Evolutionary conservation across 2,329 filamentous ascomycete genomes (phyloP).

Genomic region (Tolypocladium tundrense): DNA sequence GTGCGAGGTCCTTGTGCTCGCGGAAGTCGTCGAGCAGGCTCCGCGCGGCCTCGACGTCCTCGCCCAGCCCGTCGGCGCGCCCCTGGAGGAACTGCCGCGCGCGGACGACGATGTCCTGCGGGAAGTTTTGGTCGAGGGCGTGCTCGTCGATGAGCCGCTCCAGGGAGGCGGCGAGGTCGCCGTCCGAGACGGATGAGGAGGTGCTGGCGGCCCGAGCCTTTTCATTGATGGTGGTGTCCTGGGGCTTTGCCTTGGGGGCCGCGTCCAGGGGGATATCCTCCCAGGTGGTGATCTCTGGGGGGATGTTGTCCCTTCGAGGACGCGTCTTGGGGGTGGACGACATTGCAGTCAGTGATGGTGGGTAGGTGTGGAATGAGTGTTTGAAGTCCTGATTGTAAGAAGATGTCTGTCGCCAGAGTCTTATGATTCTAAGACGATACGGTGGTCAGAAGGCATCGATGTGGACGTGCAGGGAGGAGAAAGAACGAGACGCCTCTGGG

Average conservation of each 20-base stretch:
- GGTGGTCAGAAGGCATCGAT: too few relatives aligned
- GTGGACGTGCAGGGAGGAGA: too few relatives aligned
- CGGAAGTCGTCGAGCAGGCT: conserved; percentile 11
- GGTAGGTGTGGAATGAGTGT: too few relatives aligned
- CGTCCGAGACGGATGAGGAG: neutral
- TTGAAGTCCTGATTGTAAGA: too few relatives aligned
- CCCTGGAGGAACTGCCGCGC: conserved; percentile 28
- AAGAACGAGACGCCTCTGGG: too few relatives aligned
- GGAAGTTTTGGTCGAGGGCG: conserved; percentile 37
- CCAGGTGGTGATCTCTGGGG: too few relatives aligned
- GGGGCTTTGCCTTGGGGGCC: neutral
- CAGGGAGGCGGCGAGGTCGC: conserved; percentile 4
- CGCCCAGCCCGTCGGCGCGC: neutral
- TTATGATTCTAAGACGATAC: too few relatives aligned
- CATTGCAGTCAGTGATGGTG: too few relatives aligned
- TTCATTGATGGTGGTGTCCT: neutral
- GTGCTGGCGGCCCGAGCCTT: neutral
- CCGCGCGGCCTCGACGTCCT: conserved; percentile 8
- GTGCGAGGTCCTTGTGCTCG: conserved; percentile 14
- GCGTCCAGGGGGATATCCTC: too few relatives aligned
- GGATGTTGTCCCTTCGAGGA: too few relatives aligned
- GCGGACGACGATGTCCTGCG: conserved; percentile 25
- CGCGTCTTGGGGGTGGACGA: too few relatives aligned
- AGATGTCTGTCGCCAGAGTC: too few relatives aligned
- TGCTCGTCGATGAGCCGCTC: conserved; percentile 25